Base-by-base conservation (phyloP, 2,329 filamentous ascomycete species). In the Cordyceps tenuipes region DNA sequence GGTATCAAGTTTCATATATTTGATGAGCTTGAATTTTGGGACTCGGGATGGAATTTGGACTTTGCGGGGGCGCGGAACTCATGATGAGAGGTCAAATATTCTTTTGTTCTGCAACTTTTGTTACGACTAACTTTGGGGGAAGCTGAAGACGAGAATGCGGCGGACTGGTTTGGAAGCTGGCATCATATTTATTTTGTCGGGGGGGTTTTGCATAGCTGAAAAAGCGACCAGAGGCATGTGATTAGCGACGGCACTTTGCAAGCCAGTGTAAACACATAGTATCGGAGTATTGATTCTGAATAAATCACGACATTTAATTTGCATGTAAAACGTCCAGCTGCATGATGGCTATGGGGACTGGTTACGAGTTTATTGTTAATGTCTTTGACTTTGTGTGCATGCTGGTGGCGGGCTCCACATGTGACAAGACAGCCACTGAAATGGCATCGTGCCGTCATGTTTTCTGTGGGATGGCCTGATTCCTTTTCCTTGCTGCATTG, bases 221-320 rank as follows among this genome's bases (percentile, higher is more conserved):
- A 59, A 31, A 53, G 57, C 57, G 57, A 59, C 49, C 19, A 39
- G 53, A 43, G 57, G 39, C 49, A 59, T 59, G 56, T 58, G 44
- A 51, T 59, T 59, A 59, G 56, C 56, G 56, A 59, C 48, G 56
- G 51, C 56, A 59, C 56, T 59, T 59, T 59, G 48, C 48, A 52
- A 59, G 26, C 56, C 48, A 52, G 39, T 59, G 56, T 59, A 59
- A 46, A 59, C 36, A 52, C 56, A 59, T 46, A 52, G 2, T 15
- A 44, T 49, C 23, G 41, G 39, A 46, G 47, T 52, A 46, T 36
- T 15, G 23, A 36, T 46, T 46, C n/a, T 59, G 36, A 51, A 19
- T 44, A 34, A 17, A 36, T 52, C 19, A 44, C 23, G n/a, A 46
- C 19, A n/a, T 29, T 31, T 34, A 36, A 13, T 17, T 21, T 19